Evolutionary conservation across 108 stramenopile genomes (phyloP), one percentile per base, ranked within the genome.

Genomic region (Nannochloropsis salina): DNA sequence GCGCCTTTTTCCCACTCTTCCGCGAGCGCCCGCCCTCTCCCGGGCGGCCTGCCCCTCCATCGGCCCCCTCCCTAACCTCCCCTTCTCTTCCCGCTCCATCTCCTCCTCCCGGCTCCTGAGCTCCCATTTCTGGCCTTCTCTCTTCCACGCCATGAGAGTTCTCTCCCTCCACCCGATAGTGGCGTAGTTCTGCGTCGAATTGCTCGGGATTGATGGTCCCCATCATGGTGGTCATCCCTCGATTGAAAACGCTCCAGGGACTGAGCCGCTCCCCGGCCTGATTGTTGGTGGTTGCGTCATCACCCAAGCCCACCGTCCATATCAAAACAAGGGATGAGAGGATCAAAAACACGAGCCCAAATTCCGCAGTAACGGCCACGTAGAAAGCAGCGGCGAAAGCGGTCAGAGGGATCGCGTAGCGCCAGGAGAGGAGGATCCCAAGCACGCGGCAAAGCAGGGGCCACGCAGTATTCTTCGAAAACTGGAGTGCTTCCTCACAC

Each of bases 191-290:
- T n/a, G 61, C 61, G 15, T 74, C 61, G n/a, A 74, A 74, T n/a
- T 74, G 61, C 61, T 74, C 61, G 61, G 61, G 61, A 74, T 74
- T 74, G 8, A 74, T 74, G 20, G 61, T n/a, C 61, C 61, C 61
- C 61, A 74, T 74, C 61, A 74, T 74, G 20, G 61, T 74, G n/a
- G 61, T n/a, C 61, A 74, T 74, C 8, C 61, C 61, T 74, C 61
- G 61, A 6, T 74, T 74, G 61, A 74, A 74, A 3, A 74, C 61
- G n/a, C 61, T 74, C 61, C 61, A 74, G 2, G 61, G 61, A 74
- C 61, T 74, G 15, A 74, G 15, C 8, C 8, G 15, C 61, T 74
- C 61, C 61, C 61, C 61, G 20, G 15, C 61, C 31, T 31, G 31
- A 31, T 31, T 31, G 31, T 31, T 31, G 20, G 8, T n/a, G n/a